Conservation (phyloP, 352 stramenopile genomes). For the Globisporangium okanoganense region DNA sequence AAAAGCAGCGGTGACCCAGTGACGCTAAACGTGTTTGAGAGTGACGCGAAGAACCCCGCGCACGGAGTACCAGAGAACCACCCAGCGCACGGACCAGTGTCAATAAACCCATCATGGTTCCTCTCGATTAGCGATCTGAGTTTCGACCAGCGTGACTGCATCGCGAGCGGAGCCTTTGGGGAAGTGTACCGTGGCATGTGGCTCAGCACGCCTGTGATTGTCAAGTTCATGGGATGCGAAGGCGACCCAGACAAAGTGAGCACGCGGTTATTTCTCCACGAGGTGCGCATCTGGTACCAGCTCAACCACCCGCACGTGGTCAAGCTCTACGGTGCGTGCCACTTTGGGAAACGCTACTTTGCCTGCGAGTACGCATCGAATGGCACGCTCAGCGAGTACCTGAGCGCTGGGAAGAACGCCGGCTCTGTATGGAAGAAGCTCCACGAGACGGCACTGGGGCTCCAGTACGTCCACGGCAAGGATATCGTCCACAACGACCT, state of each 20-base stretch:
- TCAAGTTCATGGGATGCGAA: constrained; percentile 29
- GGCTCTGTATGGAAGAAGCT: constrained; percentile 4
- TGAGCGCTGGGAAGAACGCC: constrained; percentile 9
- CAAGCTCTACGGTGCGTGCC: constrained; percentile 28
- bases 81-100: background rate
- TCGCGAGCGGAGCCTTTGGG: constrained; percentile 19
- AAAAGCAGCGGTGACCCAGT: background rate
- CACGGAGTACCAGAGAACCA: background rate
- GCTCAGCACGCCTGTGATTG: constrained; percentile 24
- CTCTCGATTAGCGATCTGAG: constrained; percentile 24
- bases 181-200: constrained; percentile 24
- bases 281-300: constrained; percentile 25
- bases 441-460: constrained; percentile 21
- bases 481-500: constrained; percentile 23
- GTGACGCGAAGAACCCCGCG: background rate
- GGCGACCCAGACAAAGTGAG: background rate
- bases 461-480: constrained; percentile 22
- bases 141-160: constrained; percentile 16
- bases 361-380: constrained; percentile 25
- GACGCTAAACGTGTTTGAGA: background rate
- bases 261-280: constrained; percentile 17
- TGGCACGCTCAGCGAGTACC: constrained; percentile 26
- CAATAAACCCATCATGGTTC: constrained; percentile 22
- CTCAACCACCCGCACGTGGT: constrained; percentile 31
- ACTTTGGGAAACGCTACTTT: constrained; percentile 28